A percentile compares a stretch with the other conserved stretches of the same genome.
Conservation (phyloP, 805 yeast genomes). For the Saccharomycopsis sp. region DNA sequence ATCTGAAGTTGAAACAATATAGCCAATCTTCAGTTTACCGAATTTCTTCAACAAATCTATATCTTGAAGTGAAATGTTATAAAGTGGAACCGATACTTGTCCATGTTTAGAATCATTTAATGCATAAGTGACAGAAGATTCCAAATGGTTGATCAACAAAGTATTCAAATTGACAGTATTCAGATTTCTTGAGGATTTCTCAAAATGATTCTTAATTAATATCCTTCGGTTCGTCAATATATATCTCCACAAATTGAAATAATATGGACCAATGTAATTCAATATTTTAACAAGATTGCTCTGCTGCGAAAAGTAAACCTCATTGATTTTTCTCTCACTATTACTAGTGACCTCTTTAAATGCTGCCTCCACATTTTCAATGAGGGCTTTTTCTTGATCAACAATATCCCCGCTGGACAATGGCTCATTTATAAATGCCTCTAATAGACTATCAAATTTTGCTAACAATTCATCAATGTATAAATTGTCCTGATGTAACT, state of each 20-base stretch:
- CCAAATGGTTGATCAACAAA: conserved; percentile 1
- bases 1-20: conserved; percentile 15
- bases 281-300: neutral
- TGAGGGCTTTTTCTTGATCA: neutral
- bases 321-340: neutral
- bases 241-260: conserved; percentile 9
- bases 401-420: no score
- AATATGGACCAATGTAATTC: conserved; percentile 7
- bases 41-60: conserved; percentile 2
- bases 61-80: conserved; percentile 14
- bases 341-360: neutral
- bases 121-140: neutral
- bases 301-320: neutral
- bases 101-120: neutral
- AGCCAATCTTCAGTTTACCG: conserved; percentile 3
- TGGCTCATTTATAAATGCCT: conserved; percentile 1
- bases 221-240: conserved; percentile 7
- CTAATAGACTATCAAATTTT: neutral
- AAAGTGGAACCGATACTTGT: neutral
- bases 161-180: conserved; percentile 8
- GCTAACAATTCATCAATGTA: neutral
- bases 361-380: neutral
- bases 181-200: neutral
- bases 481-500: neutral
- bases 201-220: conserved; percentile 12